Evolutionary conservation across 306 rosid genomes (phyloP).

Genomic region (Bauhinia variegata): DNA sequence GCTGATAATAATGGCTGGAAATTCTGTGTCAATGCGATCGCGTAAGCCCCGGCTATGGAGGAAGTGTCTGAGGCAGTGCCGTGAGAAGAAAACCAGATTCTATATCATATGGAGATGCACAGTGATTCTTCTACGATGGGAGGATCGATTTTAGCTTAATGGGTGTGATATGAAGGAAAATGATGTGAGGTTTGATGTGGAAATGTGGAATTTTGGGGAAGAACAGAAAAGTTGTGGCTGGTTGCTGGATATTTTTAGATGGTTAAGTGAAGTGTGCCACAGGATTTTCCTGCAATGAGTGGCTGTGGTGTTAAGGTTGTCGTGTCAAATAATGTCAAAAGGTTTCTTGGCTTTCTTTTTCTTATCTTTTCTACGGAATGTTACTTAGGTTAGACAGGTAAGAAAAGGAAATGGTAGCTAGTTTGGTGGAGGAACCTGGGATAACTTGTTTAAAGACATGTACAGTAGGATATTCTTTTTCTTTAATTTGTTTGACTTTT

Average conservation of each 20-base stretch:
- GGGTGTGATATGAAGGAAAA: not conserved
- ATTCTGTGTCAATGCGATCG: constrained; percentile 30
- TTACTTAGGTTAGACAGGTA: not conserved
- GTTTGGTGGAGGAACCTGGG: not conserved
- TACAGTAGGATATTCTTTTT: not conserved
- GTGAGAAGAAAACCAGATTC: constrained; percentile 57
- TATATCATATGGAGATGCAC: constrained; percentile 71
- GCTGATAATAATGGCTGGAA: constrained; percentile 43
- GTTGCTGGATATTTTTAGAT: not conserved
- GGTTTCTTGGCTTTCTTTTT: not conserved
- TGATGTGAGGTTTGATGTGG: not conserved
- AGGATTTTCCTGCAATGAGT: constrained; percentile 6
- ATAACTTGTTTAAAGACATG: not conserved
- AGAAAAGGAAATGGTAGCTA: not conserved
- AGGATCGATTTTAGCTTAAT: constrained; percentile 29
- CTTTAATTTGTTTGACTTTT: not conserved
- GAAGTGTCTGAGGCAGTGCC: constrained; percentile 47
- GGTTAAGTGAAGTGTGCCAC: not conserved
- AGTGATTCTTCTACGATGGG: constrained; percentile 61
- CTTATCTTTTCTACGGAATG: not conserved
- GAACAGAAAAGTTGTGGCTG: not conserved
- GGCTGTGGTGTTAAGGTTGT: constrained; percentile 13
- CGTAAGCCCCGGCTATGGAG: constrained; percentile 42
- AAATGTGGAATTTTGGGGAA: not conserved
- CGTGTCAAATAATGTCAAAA: not conserved